A percentile compares a stretch with the other conserved stretches of the same genome.
phyloP scores from a whole-genome alignment of 2,329 filamentous ascomycete genomes.

The Cryphonectria parasitica region DNA sequence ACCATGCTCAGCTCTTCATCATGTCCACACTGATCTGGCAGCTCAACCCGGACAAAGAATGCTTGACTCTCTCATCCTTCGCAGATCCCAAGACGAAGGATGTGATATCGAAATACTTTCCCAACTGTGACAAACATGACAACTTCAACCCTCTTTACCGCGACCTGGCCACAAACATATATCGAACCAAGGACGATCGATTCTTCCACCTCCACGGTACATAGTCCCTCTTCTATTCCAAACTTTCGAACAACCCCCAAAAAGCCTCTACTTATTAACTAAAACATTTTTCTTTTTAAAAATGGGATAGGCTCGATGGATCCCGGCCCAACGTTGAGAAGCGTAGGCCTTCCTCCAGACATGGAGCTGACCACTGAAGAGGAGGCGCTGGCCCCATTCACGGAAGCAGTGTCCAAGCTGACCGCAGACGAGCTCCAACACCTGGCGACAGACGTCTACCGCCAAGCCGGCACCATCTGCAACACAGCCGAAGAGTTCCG shows the following conservation, averaged over 20 bases:
- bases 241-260: background rate
- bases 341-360: constrained; percentile 29
- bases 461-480: constrained; percentile 36
- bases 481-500: constrained; percentile 35
- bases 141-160: constrained; percentile 3
- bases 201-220: constrained; percentile 34
- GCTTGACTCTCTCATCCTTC: background rate
- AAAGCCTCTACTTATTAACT: background rate
- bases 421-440: constrained; percentile 31
- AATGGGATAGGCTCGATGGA: constrained; percentile 21
- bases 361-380: constrained; percentile 18
- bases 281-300: no score
- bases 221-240: background rate
- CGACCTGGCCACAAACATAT: constrained; percentile 36
- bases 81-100: background rate
- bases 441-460: constrained; percentile 32
- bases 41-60: constrained; percentile 23
- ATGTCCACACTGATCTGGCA: constrained; percentile 41
- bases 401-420: constrained; percentile 32
- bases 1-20: constrained; percentile 50
- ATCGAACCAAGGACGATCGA: constrained; percentile 30
- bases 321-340: constrained; percentile 28
- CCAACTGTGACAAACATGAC: constrained; percentile 33
- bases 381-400: constrained; percentile 12
- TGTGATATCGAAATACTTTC: constrained; percentile 30